phyloP scores from a whole-genome alignment of 139 green algal genomes.

The Chlamydomonas incerta region DNA sequence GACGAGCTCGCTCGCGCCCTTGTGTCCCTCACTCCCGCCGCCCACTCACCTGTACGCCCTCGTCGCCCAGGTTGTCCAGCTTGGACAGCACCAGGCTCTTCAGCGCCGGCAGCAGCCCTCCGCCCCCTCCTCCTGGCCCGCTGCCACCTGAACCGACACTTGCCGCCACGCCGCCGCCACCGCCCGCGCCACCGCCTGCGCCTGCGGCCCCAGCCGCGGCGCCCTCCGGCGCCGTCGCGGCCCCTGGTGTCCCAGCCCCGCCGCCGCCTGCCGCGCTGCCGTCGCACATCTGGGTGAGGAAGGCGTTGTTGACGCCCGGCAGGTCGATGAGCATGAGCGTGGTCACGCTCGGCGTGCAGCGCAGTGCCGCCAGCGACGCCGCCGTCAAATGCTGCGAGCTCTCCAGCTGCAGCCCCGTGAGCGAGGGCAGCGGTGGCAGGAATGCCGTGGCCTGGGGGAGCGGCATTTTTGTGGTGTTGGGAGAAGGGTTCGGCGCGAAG shows the following conservation, averaged over 20 bases:
- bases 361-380: not conserved
- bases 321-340: conserved; percentile 11
- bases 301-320: not conserved
- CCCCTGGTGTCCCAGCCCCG: not conserved
- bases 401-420: conserved; percentile 27
- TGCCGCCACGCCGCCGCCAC: no score
- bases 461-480: no score
- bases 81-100: not conserved
- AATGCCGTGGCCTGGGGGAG: not conserved
- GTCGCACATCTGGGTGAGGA: not conserved
- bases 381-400: not conserved
- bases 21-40: no score
- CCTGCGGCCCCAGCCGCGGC: not conserved
- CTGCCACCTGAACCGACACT: no score
- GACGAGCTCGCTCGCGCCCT: no score
- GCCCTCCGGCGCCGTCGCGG: not conserved
- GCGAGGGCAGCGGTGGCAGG: conserved; percentile 15
- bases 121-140: no score
- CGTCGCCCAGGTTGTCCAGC: not conserved
- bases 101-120: not conserved
- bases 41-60: conserved; percentile 24
- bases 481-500: no score
- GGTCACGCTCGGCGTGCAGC: not conserved
- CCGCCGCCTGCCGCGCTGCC: no score
- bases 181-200: no score